Percentiles rank a stretch among this genome's conserved stretches.
Conservation (phyloP, 768 basidiomycete genomes). For the Macrocybe gigantea region DNA sequence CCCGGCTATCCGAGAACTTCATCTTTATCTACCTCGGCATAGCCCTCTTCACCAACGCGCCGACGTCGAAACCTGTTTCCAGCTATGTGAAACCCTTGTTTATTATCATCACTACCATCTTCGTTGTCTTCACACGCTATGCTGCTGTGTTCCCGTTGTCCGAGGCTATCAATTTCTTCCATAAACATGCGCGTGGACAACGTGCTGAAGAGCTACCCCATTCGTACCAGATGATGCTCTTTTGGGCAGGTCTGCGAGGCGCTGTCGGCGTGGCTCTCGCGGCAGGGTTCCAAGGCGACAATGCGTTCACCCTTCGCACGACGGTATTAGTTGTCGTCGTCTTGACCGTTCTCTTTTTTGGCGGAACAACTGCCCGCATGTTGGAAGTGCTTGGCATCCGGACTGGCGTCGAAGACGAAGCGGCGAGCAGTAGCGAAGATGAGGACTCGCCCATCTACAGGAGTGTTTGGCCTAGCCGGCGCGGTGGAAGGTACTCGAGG, state of each 20-base stretch:
- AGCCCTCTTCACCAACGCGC: constrained; percentile 88
- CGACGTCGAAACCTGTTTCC: constrained; percentile 69
- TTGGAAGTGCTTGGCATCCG: constrained; percentile 94
- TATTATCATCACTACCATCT: constrained; percentile 85
- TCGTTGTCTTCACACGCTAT: constrained; percentile 93
- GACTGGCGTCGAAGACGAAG: constrained; percentile 93
- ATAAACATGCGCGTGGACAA: constrained; percentile 76
- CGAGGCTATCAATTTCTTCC: constrained; percentile 92
- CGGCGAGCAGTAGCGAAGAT: constrained; percentile 46
- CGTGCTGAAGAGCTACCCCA: constrained; percentile 90
- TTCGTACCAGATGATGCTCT: constrained; percentile 99
- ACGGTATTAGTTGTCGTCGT: constrained; percentile 97
- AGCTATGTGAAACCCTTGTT: constrained; percentile 94
- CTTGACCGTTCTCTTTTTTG: constrained; percentile 89
- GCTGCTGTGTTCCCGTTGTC: constrained; percentile 94
- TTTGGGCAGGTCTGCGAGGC: constrained; percentile 96
- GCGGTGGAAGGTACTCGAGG: constrained; percentile 35
- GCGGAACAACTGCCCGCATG: constrained; percentile 97
- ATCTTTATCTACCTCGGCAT: constrained; percentile 99
- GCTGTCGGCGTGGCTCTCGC: constrained; percentile 98
- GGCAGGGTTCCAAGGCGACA: constrained; percentile 91
- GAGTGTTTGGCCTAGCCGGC: constrained; percentile 29
- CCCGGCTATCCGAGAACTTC: constrained; percentile 95
- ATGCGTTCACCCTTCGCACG: constrained; percentile 84
- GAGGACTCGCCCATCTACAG: constrained; percentile 37